These are phyloP conservation scores for Hericium rajendrae DNA, from an alignment of 768 basidiomycete genomes.

Conservation along the genomic window DNA sequence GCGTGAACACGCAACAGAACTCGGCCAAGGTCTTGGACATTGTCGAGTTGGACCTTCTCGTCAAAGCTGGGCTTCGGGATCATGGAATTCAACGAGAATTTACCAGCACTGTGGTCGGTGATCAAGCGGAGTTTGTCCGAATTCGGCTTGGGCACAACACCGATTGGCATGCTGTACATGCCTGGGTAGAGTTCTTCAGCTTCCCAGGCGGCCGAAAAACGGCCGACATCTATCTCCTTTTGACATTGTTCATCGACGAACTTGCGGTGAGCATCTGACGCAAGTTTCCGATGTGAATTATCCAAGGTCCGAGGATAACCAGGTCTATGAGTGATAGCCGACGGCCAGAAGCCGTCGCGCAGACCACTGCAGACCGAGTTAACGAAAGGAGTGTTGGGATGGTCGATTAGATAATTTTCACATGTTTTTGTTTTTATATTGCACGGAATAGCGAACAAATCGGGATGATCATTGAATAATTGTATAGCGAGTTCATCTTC, in stretches of 20 bases:
- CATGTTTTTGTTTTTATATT: conserved; percentile 29
- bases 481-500: conserved; percentile 8
- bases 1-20: background rate
- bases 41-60: background rate
- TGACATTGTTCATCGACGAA: background rate
- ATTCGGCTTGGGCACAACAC: conserved; percentile 27
- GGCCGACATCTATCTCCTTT: conserved; percentile 12
- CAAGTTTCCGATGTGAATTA: conserved; percentile 1
- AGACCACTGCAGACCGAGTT: conserved; percentile 23
- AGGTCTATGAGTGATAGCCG: conserved; percentile 17
- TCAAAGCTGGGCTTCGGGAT: conserved; percentile 14
- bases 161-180: conserved; percentile 32
- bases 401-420: conserved; percentile 18
- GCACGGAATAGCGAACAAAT: conserved; percentile 27
- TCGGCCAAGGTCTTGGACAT: background rate
- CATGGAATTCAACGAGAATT: conserved; percentile 27
- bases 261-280: background rate
- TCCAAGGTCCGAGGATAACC: conserved; percentile 19
- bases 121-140: conserved; percentile 20
- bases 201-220: conserved; percentile 21
- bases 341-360: conserved; percentile 37
- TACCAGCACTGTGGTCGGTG: conserved; percentile 28
- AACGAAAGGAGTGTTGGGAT: conserved; percentile 31
- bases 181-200: conserved; percentile 28
- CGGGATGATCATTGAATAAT: conserved; percentile 21